Evolutionary conservation across 257 asterid species (phyloP).

Genomic region (Thymus mandschuricus): DNA sequence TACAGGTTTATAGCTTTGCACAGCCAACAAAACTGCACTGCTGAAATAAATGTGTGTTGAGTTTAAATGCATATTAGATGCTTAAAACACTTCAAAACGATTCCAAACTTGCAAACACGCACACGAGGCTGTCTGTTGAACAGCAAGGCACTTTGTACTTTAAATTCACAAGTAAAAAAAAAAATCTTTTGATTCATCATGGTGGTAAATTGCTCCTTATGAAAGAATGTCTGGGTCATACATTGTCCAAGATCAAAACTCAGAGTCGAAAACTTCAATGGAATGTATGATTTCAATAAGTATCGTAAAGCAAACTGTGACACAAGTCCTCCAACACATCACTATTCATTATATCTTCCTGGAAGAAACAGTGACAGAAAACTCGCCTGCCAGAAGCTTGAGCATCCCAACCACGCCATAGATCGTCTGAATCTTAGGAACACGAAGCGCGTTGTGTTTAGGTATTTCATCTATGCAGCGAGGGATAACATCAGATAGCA

Average conservation of each 20-base stretch:
- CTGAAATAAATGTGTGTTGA: conserved; percentile 9
- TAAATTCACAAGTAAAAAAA: not conserved
- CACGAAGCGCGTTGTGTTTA: conserved; percentile 67
- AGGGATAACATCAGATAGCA: not conserved
- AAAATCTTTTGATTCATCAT: not conserved
- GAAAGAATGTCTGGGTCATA: not conserved
- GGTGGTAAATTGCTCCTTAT: conserved; percentile 7
- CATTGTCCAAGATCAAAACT: conserved; percentile 14
- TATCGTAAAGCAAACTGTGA: conserved; percentile 8
- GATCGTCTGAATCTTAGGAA: conserved; percentile 78
- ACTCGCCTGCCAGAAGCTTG: conserved; percentile 86
- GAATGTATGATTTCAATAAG: not conserved
- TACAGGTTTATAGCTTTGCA: conserved; percentile 14
- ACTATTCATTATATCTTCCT: conserved; percentile 9
- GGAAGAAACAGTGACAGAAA: conserved; percentile 16
- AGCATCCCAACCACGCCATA: conserved; percentile 89
- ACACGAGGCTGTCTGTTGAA: not conserved
- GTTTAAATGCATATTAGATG: not conserved
- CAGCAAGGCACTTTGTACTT: not conserved
- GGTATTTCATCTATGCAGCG: conserved; percentile 71
- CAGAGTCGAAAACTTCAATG: conserved; percentile 15
- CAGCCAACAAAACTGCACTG: not conserved
- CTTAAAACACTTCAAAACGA: not conserved
- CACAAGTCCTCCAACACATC: not conserved
- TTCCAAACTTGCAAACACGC: not conserved